Base-by-base conservation (phyloP, 1,284 basidiomycete species). In the Cryptococcus wingfieldii region DNA sequence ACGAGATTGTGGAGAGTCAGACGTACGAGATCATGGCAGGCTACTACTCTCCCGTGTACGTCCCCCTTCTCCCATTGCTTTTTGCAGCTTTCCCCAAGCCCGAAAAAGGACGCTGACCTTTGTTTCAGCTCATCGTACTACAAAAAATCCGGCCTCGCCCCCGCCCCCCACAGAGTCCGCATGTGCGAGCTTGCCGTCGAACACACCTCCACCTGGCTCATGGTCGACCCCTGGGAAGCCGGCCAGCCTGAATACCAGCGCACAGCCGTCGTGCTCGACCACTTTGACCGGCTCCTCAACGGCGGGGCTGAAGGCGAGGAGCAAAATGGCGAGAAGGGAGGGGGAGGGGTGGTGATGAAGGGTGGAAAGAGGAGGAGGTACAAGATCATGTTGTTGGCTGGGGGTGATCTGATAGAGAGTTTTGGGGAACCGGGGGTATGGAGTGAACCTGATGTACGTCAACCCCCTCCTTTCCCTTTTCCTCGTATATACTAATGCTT, bases 171-270 rank as follows among this genome's bases (percentile, higher is more conserved):
- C 75, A 83, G 90, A 62, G 88, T 90, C 50, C 84, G 85, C 65
- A 94, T 93, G 90, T 94, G 90, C 78, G 86, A 83, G 55, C 82
- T 92, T 47, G 90, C 88, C 14, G 84, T 89, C 41, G 87, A 92
- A 71, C 72, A 90, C 72, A 78, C 77, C 8, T 73, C 70, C 14
- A 77, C 75, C 1, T 78, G 77, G 77, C 67, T 78, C 44, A 98
- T 97, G 94, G 89, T 96, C 42, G 94, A 98, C 74, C 83, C 92
- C 19, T 98, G 94, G 94, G 94, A 98, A 77, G 90, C 92, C 23
- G 87, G 91, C 68, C 93, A 94, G 76, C 82, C 84, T 50, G 80
- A 81, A 60, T 98, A 97, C 78, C 90, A 95, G 72, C 87, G 93
- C 57, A 98, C 94, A 2, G 94, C 94, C 28, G 85, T 97, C 49